phyloP scores from a whole-genome alignment of 208 protist genomes.

The Endotrypanum monterogeii region DNA sequence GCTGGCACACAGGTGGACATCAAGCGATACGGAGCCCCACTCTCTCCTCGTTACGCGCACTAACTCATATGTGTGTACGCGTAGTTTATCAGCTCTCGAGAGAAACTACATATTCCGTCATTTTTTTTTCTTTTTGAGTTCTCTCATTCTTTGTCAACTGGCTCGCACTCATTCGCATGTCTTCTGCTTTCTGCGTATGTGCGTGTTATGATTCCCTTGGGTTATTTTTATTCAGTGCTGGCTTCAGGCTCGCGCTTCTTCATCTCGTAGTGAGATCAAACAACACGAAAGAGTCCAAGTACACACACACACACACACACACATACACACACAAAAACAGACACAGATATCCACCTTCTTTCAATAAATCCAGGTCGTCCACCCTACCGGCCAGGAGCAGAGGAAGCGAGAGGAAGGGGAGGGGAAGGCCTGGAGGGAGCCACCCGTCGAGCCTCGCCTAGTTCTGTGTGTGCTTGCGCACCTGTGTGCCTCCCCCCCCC shows the following conservation, averaged over 20 bases:
- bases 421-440: no score
- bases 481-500: no score
- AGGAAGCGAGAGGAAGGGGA: neutral
- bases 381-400: neutral
- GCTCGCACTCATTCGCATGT: neutral
- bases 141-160: neutral
- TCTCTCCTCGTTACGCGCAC: neutral
- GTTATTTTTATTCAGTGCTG: no score
- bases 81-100: neutral
- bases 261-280: no score
- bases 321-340: no score
- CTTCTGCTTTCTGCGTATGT: neutral
- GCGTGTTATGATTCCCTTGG: neutral
- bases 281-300: neutral
- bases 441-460: no score
- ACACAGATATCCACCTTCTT: no score
- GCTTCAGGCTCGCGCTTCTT: neutral
- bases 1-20: neutral
- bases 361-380: neutral
- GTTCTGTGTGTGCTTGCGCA: no score
- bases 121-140: neutral
- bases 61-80: neutral
- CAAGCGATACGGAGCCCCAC: neutral
- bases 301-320: neutral
- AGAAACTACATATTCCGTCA: no score